These are phyloP conservation scores for Pestalotiopsis sp. DNA, from an alignment of 2,329 filamentous ascomycete species.

Conservation along the genomic window DNA sequence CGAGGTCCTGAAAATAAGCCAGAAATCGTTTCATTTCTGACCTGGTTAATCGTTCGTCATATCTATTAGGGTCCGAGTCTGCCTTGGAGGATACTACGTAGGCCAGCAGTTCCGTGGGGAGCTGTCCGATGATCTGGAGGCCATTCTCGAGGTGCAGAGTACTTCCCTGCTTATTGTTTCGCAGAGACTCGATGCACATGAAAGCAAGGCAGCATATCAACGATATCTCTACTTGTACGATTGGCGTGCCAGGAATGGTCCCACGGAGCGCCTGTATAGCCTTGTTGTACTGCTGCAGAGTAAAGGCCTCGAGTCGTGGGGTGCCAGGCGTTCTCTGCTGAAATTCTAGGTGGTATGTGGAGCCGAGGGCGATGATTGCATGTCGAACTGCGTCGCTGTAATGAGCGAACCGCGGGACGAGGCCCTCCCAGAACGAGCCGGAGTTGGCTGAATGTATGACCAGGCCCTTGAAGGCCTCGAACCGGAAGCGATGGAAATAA, in stretches of 20 bases:
- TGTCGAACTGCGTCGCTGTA: conserved; percentile 33
- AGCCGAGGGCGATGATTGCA: conserved; percentile 36
- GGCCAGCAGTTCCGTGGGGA: conserved; percentile 24
- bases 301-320: conserved; percentile 35
- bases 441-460: conserved; percentile 30
- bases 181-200: conserved; percentile 32
- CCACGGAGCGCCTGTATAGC: conserved; percentile 36
- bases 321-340: conserved; percentile 19
- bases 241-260: conserved; percentile 22
- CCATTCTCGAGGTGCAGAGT: conserved; percentile 32
- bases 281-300: conserved; percentile 40
- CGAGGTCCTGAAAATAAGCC: conserved; percentile 21
- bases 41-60: conserved; percentile 15
- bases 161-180: conserved; percentile 26
- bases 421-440: conserved; percentile 31
- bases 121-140: conserved; percentile 31
- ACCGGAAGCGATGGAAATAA: conserved; percentile 38
- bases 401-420: conserved; percentile 32
- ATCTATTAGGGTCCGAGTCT: neutral
- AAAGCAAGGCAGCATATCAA: conserved; percentile 36
- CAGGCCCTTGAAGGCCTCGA: conserved; percentile 30
- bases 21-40: conserved; percentile 22
- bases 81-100: neutral
- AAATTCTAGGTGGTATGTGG: conserved; percentile 30
- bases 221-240: conserved; percentile 29